These are phyloP conservation scores for Coemansia sp. DNA, from an alignment of 192 early-diverging fungal species.

Conservation along the genomic window DNA sequence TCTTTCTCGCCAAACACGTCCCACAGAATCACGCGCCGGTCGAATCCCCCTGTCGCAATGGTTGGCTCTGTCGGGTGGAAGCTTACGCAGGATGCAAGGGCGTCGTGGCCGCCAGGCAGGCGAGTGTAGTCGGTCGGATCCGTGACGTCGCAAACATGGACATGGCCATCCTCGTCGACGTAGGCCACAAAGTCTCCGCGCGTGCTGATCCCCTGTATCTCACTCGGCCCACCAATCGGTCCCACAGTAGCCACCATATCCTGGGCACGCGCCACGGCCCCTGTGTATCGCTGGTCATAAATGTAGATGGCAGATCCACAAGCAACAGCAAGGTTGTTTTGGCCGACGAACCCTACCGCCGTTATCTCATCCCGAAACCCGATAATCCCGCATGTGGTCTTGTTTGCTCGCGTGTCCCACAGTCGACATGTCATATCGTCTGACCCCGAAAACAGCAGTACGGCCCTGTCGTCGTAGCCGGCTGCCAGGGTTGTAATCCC, in stretches of 20 bases:
- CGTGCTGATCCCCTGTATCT: constrained; percentile 28
- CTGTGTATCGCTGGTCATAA: constrained; percentile 21
- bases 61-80: constrained; percentile 23
- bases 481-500: constrained; percentile 23
- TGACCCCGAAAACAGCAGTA: constrained; percentile 32
- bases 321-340: constrained; percentile 12
- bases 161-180: constrained; percentile 31
- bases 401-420: constrained; percentile 26
- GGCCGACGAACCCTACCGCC: constrained; percentile 13
- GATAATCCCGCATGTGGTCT: constrained; percentile 3
- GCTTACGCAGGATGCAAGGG: constrained; percentile 26
- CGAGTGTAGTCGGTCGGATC: constrained; percentile 5
- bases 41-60: constrained; percentile 36
- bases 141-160: constrained; percentile 20
- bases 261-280: background rate
- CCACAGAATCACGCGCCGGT: constrained; percentile 30
- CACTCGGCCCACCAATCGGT: background rate
- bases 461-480: constrained; percentile 1
- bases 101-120: constrained; percentile 19
- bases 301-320: constrained; percentile 8
- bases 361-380: constrained; percentile 16
- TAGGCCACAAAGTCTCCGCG: constrained; percentile 45
- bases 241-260: background rate
- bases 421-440: constrained; percentile 33
- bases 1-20: constrained; percentile 26